Evolutionary conservation across 495 filamentous ascomycete genomes (phyloP).

Genomic region (Darksidea phi): DNA sequence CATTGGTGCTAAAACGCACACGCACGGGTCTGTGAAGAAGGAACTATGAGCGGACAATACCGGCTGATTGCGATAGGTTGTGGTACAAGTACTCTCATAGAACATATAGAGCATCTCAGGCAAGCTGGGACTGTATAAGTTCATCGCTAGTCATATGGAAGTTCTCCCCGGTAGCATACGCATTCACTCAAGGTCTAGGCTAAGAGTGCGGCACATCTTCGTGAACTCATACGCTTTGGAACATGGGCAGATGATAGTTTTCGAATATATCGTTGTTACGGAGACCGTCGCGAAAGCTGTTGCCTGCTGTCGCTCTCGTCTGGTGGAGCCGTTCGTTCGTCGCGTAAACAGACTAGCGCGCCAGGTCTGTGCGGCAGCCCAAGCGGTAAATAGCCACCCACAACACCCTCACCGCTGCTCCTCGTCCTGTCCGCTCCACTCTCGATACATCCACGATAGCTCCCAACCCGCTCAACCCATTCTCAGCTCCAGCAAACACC

Average conservation of each 20-base stretch:
- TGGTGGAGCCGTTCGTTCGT: neutral
- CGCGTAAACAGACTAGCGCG: constrained; percentile 25
- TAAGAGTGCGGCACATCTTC: no score
- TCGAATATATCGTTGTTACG: neutral
- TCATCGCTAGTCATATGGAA: no score
- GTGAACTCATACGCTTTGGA: no score
- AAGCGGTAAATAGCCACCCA: constrained; percentile 18
- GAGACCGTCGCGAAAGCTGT: constrained; percentile 6
- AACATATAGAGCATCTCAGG: no score
- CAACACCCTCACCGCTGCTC: constrained; percentile 26
- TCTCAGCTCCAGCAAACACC: constrained; percentile 25
- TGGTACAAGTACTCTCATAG: neutral
- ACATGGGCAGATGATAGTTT: no score
- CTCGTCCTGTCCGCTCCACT: constrained; percentile 14
- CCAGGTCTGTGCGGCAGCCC: neutral
- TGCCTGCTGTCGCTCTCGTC: neutral
- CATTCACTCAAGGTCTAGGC: no score
- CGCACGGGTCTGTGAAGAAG: constrained; percentile 29
- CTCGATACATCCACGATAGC: constrained; percentile 13
- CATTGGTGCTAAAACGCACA: constrained; percentile 1
- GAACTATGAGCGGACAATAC: neutral
- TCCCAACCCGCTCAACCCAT: constrained; percentile 23
- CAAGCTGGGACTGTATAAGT: no score
- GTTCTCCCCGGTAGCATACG: no score
- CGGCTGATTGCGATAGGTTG: neutral